Evolutionary conservation across 352 stramenopile species (phyloP).

Genomic region (Globisporangium abappressorium): DNA sequence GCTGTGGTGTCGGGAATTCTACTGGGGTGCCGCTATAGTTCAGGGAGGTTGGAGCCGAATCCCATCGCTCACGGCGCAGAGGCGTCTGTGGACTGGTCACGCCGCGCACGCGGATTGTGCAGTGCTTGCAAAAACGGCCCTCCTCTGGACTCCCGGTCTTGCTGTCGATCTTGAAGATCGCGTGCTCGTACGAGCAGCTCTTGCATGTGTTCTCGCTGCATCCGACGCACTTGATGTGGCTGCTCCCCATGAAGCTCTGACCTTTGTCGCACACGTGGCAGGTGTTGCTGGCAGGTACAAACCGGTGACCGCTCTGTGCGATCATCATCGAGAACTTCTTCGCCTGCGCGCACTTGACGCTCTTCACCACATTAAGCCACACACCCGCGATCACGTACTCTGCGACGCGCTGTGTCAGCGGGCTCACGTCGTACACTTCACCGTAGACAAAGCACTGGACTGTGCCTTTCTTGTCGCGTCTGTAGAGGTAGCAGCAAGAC

Average conservation of each 20-base stretch:
- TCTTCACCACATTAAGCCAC: constrained; percentile 16
- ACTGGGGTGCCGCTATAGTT: not conserved
- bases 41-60: not conserved
- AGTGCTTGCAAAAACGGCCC: constrained; percentile 30
- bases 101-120: constrained; percentile 22
- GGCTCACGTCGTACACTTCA: constrained; percentile 21
- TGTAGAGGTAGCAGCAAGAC: constrained; percentile 35
- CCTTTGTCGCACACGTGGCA: constrained; percentile 2
- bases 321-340: not conserved
- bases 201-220: constrained; percentile 19
- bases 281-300: constrained; percentile 21
- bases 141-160: constrained; percentile 23
- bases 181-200: constrained; percentile 19
- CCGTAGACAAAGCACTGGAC: not conserved
- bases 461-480: constrained; percentile 7
- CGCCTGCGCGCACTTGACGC: constrained; percentile 9
- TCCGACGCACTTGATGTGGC: constrained; percentile 19
- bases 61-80: not conserved
- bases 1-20: constrained; percentile 1
- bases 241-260: not conserved
- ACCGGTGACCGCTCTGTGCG: constrained; percentile 5
- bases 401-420: constrained; percentile 1
- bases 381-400: constrained; percentile 22
- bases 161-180: constrained; percentile 28
- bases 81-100: not conserved